Evolutionary conservation across 371 early-diverging fungal genomes (phyloP), one percentile per base, ranked within the genome.

Genomic region (Batkoa obscura): DNA sequence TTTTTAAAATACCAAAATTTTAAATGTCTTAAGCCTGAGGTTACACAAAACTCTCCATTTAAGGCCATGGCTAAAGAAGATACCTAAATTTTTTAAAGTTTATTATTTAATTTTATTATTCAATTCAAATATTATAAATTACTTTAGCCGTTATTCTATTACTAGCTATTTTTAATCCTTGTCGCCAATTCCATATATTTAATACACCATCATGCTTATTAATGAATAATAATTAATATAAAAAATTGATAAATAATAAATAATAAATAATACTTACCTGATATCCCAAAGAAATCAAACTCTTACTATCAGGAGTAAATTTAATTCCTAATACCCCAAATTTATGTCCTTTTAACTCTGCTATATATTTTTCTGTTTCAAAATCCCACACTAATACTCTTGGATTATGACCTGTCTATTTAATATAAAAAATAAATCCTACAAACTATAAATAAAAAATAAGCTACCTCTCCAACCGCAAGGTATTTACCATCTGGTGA

Each of bases 181-280:
- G 74, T 58, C 73, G 69, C 84, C 86, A 86, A 64, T 87, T 76
- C 90, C 90, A 89, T 32, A 87, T 76, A 62, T 83, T 77, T 31
- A 86, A 60, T 60, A 74, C 81, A 0, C 86, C 88, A 64, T 89
- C 90, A 61, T 87, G 87, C 80, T 85, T 23, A 23, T 23, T 23
- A 23, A 23, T 23, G 23, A 23, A 23, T 23, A 23, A 23, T 23
- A 23, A 23, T 23, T 23, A 23, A 23, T 23, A 23, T 23, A 23
- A 68, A 13, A 31, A 30, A 48, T 41, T 38, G 31, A 39, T 53
- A 48, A 48, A 41, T 34, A 57, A 50, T 38, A 15, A 35, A 17
- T 32, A 58, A 43, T 58, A 23, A 38, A 52, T 38, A 35, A 23
- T 23, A 45, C 51, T 34, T 73, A 81, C 84, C 72, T 82, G 83